Percentiles rank a stretch among this genome's conserved stretches.
Evolutionary conservation across 2,329 filamentous ascomycete species (phyloP).

Genomic region (Alternaria brassicae): DNA sequence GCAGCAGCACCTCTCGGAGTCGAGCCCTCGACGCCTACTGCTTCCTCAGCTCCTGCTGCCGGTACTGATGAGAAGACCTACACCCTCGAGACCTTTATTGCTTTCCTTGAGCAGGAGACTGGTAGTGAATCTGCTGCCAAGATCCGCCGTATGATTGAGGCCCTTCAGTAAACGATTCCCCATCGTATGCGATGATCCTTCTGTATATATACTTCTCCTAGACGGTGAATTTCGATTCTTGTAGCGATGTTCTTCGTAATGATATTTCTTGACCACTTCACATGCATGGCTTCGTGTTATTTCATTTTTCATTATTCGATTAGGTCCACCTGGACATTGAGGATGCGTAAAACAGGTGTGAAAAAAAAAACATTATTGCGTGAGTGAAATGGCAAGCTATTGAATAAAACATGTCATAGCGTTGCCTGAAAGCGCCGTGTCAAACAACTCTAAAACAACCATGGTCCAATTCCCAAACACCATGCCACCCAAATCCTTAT

Average conservation of each 20-base stretch:
- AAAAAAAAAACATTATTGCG: background rate
- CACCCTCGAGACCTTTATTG: slow-evolving; percentile 27
- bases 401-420: background rate
- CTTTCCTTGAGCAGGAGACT: slow-evolving; percentile 22
- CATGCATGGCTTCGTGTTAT: accelerated
- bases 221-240: slow-evolving; percentile 18
- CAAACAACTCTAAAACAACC: background rate
- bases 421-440: background rate
- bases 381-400: background rate
- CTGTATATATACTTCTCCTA: slow-evolving; percentile 16
- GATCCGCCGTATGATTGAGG: slow-evolving; percentile 26
- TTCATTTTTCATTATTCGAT: no score
- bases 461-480: background rate
- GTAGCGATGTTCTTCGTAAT: slow-evolving; percentile 17
- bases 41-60: slow-evolving; percentile 4
- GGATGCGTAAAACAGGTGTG: background rate
- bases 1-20: slow-evolving; percentile 7
- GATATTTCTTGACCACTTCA: slow-evolving; percentile 4
- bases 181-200: background rate
- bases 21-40: slow-evolving; percentile 15
- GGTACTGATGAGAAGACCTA: slow-evolving; percentile 24
- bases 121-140: slow-evolving; percentile 19
- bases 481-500: background rate
- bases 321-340: background rate
- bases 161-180: slow-evolving; percentile 10